Conservation (phyloP, 2,329 filamentous ascomycete genomes). For the Trichophyton equinum region DNA sequence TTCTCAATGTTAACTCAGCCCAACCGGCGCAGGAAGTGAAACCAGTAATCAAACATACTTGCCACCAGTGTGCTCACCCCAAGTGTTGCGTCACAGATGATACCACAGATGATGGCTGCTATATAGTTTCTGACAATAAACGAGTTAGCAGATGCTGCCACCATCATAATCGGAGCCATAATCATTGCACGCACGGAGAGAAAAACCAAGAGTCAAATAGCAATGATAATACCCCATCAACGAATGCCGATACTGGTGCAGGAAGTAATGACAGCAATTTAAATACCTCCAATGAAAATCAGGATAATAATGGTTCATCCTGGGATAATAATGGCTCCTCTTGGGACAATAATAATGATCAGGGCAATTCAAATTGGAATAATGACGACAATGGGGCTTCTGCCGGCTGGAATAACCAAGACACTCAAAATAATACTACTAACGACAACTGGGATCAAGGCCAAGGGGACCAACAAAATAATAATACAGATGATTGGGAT, state of each 20-base stretch:
- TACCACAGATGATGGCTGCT: constrained; percentile 10
- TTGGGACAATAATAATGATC: background rate
- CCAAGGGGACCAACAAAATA: background rate
- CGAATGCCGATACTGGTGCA: background rate
- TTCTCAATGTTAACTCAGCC: constrained; percentile 12
- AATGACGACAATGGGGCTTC: background rate
- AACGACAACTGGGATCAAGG: background rate
- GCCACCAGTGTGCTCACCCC: background rate
- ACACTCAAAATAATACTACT: background rate
- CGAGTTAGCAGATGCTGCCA: constrained; percentile 4
- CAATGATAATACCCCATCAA: background rate
- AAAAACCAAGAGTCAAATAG: background rate
- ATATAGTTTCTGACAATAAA: constrained; percentile 13
- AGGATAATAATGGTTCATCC: background rate
- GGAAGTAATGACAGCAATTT: background rate
- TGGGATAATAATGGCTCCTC: background rate
- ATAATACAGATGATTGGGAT: background rate
- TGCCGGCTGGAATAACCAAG: background rate
- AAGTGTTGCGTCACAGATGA: background rate
- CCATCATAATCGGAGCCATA: background rate
- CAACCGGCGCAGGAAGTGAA: background rate
- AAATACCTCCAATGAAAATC: background rate
- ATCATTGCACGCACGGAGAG: background rate
- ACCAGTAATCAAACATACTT: background rate
- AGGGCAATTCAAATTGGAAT: background rate